Conservation (phyloP, 176 grass and related monocot species). For the Aegilops speltoides region DNA sequence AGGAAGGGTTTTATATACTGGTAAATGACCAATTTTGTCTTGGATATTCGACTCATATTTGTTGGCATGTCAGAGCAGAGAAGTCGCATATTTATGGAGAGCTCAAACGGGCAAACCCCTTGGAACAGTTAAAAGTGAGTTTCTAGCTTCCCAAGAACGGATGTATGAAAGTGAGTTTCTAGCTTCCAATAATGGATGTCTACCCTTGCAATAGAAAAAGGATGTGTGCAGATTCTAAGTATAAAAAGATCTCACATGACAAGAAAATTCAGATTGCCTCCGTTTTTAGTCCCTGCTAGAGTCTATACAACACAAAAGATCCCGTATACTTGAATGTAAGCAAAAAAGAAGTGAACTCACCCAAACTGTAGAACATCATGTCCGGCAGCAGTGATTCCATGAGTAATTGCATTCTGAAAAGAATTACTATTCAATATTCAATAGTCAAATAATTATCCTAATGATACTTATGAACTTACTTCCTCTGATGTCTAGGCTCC, state of each 20-base stretch:
- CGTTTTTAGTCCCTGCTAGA: neutral
- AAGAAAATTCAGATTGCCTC: neutral
- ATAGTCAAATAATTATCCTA: slow-evolving; percentile 17
- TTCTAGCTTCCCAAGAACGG: neutral
- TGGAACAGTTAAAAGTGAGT: neutral
- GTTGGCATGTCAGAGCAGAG: neutral
- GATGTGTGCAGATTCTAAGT: neutral
- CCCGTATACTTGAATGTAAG: slow-evolving; percentile 1
- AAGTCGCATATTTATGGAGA: neutral
- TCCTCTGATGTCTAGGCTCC: neutral
- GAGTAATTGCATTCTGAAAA: slow-evolving; percentile 77
- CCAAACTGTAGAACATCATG: slow-evolving; percentile 87
- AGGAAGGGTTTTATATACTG: neutral
- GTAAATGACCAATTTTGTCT: neutral
- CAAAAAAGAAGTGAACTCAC: slow-evolving; percentile 53
- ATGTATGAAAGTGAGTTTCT: neutral
- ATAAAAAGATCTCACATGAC: neutral
- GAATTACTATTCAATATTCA: slow-evolving; percentile 13
- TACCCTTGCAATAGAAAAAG: neutral
- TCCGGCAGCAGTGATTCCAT: slow-evolving; percentile 66
- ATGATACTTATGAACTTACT: neutral
- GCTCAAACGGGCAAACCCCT: slow-evolving; percentile 7
- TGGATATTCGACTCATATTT: neutral
- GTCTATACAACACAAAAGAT: neutral
- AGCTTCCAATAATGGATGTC: neutral